phyloP scores from a whole-genome alignment of 257 asterid genomes.

The Fraxinus quadrangulata region DNA sequence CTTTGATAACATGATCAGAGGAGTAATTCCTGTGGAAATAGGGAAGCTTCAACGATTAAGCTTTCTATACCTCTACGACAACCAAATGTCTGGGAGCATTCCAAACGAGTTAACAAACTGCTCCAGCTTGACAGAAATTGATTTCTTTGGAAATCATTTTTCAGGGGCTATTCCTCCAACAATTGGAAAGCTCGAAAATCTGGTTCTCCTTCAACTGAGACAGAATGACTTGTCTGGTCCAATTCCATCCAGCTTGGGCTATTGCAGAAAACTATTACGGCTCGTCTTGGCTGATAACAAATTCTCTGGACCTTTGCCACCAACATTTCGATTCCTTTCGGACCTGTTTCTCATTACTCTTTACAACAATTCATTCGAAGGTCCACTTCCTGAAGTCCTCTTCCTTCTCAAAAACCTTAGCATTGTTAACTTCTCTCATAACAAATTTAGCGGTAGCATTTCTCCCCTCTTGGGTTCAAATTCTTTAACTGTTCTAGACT shows the following conservation, averaged over 20 bases:
- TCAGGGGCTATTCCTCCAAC: constrained; percentile 71
- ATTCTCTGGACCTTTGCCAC: constrained; percentile 72
- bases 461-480: constrained; percentile 53
- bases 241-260: constrained; percentile 76
- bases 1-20: constrained; percentile 71
- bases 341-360: constrained; percentile 61
- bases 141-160: constrained; percentile 76
- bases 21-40: constrained; percentile 61
- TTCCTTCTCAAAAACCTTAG: constrained; percentile 69
- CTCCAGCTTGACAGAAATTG: constrained; percentile 55
- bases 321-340: constrained; percentile 63
- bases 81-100: constrained; percentile 70
- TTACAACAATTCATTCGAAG: constrained; percentile 85
- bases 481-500: constrained; percentile 60
- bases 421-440: constrained; percentile 70
- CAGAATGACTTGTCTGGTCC: constrained; percentile 73
- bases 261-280: constrained; percentile 73
- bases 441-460: constrained; percentile 63
- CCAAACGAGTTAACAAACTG: constrained; percentile 79
- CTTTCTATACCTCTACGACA: constrained; percentile 64
- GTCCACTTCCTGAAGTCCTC: constrained; percentile 73
- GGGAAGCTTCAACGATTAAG: constrained; percentile 66
- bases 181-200: constrained; percentile 74
- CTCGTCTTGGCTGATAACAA: constrained; percentile 79
- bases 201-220: constrained; percentile 59